These are phyloP conservation scores for Perkinsus olseni DNA, from an alignment of 169 alveolate species.

Conservation along the genomic window DNA sequence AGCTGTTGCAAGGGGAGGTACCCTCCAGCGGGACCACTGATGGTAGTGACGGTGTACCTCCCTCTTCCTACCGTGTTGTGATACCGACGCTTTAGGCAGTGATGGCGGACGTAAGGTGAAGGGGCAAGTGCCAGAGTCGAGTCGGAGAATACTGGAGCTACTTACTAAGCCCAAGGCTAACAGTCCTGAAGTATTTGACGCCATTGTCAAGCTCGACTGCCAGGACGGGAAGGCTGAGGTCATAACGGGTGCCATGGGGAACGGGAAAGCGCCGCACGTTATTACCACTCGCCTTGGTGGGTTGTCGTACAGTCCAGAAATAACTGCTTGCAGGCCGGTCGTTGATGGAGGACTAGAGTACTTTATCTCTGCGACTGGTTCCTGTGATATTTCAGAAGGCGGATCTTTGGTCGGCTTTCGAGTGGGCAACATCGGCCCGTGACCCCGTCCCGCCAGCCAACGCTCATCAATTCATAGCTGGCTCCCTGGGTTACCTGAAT, in stretches of 20 bases:
- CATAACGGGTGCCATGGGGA: not conserved
- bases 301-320: not conserved
- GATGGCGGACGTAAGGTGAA: not conserved
- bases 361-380: not conserved
- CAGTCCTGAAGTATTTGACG: not conserved
- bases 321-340: no score
- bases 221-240: not conserved
- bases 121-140: not conserved
- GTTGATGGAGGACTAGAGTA: no score
- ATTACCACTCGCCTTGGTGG: not conserved
- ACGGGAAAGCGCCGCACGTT: not conserved
- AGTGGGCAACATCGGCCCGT: not conserved
- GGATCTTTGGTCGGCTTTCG: constrained; percentile 1
- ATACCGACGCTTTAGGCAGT: not conserved
- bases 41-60: not conserved
- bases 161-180: not conserved
- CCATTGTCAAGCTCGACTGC: not conserved
- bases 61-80: not conserved
- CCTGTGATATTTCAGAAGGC: not conserved
- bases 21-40: not conserved
- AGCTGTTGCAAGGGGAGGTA: not conserved
- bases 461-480: not conserved
- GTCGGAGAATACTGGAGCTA: not conserved
- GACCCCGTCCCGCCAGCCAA: not conserved
- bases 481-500: not conserved